These are phyloP conservation scores for Penicillium flavigenum DNA, from an alignment of 495 filamentous ascomycete genomes.

Conservation along the genomic window DNA sequence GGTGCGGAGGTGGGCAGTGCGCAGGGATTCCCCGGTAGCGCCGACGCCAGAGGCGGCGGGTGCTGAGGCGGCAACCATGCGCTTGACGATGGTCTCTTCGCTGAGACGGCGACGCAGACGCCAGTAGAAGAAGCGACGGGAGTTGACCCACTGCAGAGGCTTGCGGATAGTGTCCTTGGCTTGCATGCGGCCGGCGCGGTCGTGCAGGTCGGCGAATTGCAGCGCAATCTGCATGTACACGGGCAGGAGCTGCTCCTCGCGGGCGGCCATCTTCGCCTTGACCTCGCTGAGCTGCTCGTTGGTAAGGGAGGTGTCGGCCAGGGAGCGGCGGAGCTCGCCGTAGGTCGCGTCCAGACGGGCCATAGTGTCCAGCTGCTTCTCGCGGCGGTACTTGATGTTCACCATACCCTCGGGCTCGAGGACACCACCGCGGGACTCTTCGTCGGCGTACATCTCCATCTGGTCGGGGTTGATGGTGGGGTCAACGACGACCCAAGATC, in stretches of 20 bases:
- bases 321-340: constrained; percentile 73
- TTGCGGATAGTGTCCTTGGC: constrained; percentile 92
- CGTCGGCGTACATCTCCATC: constrained; percentile 99
- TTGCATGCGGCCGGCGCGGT: constrained; percentile 95
- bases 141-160: constrained; percentile 79
- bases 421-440: constrained; percentile 92
- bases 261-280: constrained; percentile 83
- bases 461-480: constrained; percentile 93
- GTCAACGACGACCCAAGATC: constrained; percentile 98
- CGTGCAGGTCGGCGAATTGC: constrained; percentile 96
- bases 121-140: constrained; percentile 99
- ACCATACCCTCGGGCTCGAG: constrained; percentile 98
- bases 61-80: constrained; percentile 62
- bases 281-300: constrained; percentile 71
- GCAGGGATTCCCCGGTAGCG: constrained; percentile 43
- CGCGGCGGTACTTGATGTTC: constrained; percentile 95
- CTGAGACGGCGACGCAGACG: constrained; percentile 94
- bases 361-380: constrained; percentile 98
- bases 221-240: constrained; percentile 90
- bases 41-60: constrained; percentile 30
- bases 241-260: constrained; percentile 85
- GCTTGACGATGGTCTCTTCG: constrained; percentile 92
- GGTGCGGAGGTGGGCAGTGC: constrained; percentile 62
- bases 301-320: constrained; percentile 64
- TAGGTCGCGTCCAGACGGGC: constrained; percentile 86